Base-by-base conservation (phyloP, 164 flowering plant species). In the Dillenia turbinata region DNA sequence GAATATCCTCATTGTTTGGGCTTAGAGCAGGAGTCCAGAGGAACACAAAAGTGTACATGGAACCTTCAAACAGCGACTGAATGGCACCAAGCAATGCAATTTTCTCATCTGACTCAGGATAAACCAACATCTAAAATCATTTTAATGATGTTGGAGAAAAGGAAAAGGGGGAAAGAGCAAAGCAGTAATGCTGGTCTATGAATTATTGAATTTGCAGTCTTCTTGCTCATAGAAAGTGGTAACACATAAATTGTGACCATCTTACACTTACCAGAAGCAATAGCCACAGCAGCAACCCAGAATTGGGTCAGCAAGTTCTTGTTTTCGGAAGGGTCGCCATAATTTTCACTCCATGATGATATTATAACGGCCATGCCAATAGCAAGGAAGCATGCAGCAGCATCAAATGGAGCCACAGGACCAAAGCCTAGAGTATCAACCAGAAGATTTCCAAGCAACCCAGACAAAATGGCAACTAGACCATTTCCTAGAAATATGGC, bases 21-120 rank as follows among this genome's bases (percentile, higher is more conserved):
- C 97, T 90, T 65, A 93, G 69, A 63, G 98, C 98, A 67, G 98
- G 98, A 44, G 98, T 93, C 98, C 98, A 93, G 1, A 93, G 87
- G 71, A 93, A 93, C 59, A 93, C 98, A 78, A 93, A 93, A 12
- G 97, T 93, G 68, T 93, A 93, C 98, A 93, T 93, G 12, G 97
- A 93, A 62, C 97, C 98, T 80, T 93, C 98, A 77, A 93, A 93
- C 54, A 93, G 73, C 15, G 98, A 90, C 71, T 93, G 98, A 55
- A 90, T 93, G 10, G 96, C 98, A 54, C 98, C 96, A 69, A 93
- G 81, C 72, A 93, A 67, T 2, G 96, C 98, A 54, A 93, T 91
- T 70, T 89, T 93, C 73, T 93, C 97, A 79, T 90, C 98, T 93
- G 87, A 26, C 15, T 26, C 33, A 5, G 33, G 33, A 26, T 1